Percentiles rank a stretch among this genome's conserved stretches.
Conservation (phyloP, 1,284 basidiomycete genomes). For the Rhodotorula glutinis region DNA sequence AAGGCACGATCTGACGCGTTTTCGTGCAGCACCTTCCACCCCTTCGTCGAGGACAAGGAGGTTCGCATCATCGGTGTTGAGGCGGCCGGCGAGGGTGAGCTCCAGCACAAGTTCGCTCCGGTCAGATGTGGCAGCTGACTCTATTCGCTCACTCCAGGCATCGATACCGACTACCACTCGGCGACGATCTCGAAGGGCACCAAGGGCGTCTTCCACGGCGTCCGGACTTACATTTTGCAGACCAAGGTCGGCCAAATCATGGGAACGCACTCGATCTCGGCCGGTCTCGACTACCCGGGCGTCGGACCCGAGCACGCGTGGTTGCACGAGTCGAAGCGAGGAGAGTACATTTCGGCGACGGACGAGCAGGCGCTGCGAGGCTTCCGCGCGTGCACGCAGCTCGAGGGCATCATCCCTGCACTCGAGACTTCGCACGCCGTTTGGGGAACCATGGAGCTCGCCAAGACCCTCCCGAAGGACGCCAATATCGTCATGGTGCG, state of each 20-base stretch:
- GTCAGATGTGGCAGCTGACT: too few relatives aligned
- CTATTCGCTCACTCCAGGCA: slow-evolving; percentile 52
- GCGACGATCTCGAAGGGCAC: slow-evolving; percentile 87
- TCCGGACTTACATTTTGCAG: slow-evolving; percentile 91
- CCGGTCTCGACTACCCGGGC: slow-evolving; percentile 83
- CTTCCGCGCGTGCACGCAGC: slow-evolving; percentile 84
- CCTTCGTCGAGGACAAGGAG: slow-evolving; percentile 80
- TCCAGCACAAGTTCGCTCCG: neutral
- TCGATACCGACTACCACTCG: slow-evolving; percentile 80
- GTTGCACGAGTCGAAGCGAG: slow-evolving; percentile 89
- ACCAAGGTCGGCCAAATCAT: slow-evolving; percentile 84
- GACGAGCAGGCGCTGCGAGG: slow-evolving; percentile 90
- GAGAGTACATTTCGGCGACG: slow-evolving; percentile 88
- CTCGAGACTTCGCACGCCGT: slow-evolving; percentile 94
- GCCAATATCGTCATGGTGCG: slow-evolving; percentile 76
- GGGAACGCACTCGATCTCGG: slow-evolving; percentile 95
- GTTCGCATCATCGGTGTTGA: slow-evolving; percentile 90
- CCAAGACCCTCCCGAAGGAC: slow-evolving; percentile 79
- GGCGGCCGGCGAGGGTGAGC: slow-evolving; percentile 83
- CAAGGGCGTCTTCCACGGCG: slow-evolving; percentile 94
- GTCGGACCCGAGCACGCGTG: slow-evolving; percentile 97
- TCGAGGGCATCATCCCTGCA: slow-evolving; percentile 97
- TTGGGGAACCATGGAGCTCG: slow-evolving; percentile 82
- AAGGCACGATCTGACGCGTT: neutral
- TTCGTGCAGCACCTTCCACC: slow-evolving; percentile 67